Conservation (phyloP, 179 eudicot genomes). For the Silene vulgaris region DNA sequence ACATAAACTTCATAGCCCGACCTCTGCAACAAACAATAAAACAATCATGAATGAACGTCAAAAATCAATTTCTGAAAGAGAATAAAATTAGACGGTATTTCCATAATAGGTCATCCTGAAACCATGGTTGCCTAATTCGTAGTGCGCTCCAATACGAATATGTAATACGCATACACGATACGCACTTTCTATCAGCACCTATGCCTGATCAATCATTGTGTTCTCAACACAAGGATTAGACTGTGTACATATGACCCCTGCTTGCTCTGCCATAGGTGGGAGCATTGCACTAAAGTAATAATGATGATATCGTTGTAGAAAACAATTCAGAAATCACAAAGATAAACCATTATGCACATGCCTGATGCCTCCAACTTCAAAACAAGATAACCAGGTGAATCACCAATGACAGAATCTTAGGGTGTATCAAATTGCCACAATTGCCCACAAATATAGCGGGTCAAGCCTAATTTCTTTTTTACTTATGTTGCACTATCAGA, state of each 20-base stretch:
- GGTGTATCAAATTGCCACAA: conserved; percentile 9
- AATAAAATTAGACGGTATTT: background rate
- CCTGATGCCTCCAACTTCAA: conserved; percentile 9
- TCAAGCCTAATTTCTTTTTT: background rate
- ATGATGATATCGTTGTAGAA: background rate
- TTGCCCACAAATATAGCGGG: conserved; percentile 10
- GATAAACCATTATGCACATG: conserved; percentile 12
- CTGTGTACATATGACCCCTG: background rate
- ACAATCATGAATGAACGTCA: conserved; percentile 18
- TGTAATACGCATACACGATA: too few relatives aligned
- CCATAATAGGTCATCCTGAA: background rate
- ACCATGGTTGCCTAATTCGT: too few relatives aligned
- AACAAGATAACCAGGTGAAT: background rate
- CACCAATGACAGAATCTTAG: conserved; percentile 7
- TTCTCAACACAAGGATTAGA: background rate
- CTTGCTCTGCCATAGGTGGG: background rate
- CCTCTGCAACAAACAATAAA: conserved; percentile 49
- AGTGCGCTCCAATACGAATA: too few relatives aligned
- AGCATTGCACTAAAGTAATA: background rate
- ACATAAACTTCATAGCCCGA: conserved; percentile 92
- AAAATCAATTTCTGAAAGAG: background rate
- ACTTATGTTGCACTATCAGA: conserved; percentile 11
- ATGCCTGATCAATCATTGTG: too few relatives aligned
- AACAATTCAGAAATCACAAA: conserved; percentile 4
- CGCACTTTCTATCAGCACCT: too few relatives aligned